A percentile compares a stretch with the other conserved stretches of the same genome.
phyloP scores from a whole-genome alignment of 106 monocot genomes.

The Allium fistulosum region DNA sequence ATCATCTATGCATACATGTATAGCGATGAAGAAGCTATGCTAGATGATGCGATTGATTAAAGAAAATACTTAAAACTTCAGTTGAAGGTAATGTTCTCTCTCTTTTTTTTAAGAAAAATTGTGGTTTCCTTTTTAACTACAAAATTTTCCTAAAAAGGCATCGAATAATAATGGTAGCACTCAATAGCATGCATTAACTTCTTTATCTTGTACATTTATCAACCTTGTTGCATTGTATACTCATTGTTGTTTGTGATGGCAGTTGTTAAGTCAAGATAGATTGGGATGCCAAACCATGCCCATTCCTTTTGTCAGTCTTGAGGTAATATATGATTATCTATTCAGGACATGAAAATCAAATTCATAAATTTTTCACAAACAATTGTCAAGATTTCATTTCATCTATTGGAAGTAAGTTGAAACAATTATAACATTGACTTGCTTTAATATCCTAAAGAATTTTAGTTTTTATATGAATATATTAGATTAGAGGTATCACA shows the following conservation, averaged over 20 bases:
- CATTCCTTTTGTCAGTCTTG: slow-evolving; percentile 32
- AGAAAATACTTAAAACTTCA: slow-evolving; percentile 46
- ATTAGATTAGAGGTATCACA: neutral
- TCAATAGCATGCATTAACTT: neutral
- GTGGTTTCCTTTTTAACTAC: neutral
- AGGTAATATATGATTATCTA: slow-evolving; percentile 16
- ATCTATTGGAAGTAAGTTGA: neutral
- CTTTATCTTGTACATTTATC: neutral
- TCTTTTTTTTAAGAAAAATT: neutral
- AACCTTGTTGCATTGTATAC: neutral
- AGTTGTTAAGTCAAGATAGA: slow-evolving; percentile 34
- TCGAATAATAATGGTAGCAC: neutral
- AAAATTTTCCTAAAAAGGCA: no score
- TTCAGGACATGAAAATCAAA: neutral
- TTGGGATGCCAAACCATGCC: slow-evolving; percentile 18
- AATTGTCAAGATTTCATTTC: neutral
- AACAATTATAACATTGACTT: neutral
- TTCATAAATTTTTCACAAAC: neutral
- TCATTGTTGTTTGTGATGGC: neutral
- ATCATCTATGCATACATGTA: neutral
- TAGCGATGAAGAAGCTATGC: slow-evolving; percentile 16
- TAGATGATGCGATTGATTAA: slow-evolving; percentile 44
- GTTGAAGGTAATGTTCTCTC: slow-evolving; percentile 19
- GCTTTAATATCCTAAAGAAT: neutral
- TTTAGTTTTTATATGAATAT: neutral